Evolutionary conservation across 495 filamentous ascomycete species (phyloP), one percentile per base, ranked within the genome.

Genomic region (Neurospora cerealis): DNA sequence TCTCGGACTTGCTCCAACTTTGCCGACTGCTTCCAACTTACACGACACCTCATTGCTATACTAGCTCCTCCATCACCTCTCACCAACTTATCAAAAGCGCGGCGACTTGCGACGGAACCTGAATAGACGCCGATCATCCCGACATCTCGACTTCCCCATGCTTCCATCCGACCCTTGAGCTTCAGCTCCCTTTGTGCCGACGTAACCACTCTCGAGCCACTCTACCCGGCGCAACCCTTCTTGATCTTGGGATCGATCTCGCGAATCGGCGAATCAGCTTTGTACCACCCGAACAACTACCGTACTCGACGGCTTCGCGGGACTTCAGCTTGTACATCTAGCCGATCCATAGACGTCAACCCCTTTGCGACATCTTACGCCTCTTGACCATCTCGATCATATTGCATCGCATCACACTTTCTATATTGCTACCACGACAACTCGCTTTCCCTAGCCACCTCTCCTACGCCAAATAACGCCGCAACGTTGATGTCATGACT

Each of bases 401-500:
- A 66, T 66, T 15, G 32, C 78, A 74, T 74, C 66, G 71, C 62
- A 13, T 37, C 36, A 24, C 70, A 10, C 24, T 38, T 36, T 17
- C 5, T 24, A 69, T 28, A 44, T 46, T 60, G 28, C 74, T 62
- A 70, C 19, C n/a, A 28, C 48, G 69, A 28, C 48, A 34, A 32
- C 15, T 24, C 21, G 24, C 37, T 39, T 15, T 36, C 32, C 37
- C 6, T 69, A 44, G 5, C 36, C 32, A 69, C 36, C 24, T 17
- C 17, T 1, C 2, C 70, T 2, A n/a, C 13, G 17, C 17, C 39
- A 32, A 19, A 54, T 46, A 34, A 36, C 70, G 24, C 36, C 11
- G 11, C 72, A 32, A 54, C 70, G 70, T 78, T 77, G 77, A 87
- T 88, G 86, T 83, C 80, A 88, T 88, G 86, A 88, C 86, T 81